Evolutionary conservation across 176 grass and related monocot species (phyloP), one percentile per base, ranked within the genome.

Genomic region (Rhynchospora breviuscula): DNA sequence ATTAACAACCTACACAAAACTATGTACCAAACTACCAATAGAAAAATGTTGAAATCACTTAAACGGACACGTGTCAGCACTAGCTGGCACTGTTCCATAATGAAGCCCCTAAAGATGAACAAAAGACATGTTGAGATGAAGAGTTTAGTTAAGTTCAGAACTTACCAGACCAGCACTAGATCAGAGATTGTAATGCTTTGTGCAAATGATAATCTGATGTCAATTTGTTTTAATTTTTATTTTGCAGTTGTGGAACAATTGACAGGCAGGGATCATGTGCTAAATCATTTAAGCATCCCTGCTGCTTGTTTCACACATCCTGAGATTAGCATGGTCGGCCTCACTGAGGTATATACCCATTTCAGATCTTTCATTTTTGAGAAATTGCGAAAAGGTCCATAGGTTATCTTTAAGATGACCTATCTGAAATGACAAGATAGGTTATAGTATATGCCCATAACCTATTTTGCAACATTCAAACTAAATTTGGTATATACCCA

Each of bases 271-370:
- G 87, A 91, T 78, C 87, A 98, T 84, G 88, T 98, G 52, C 86
- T 98, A 72, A 98, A 98, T 66, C 95, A 98, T 91, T 88, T 93
- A 86, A 98, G 95, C 76, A 86, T 98, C 67, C 92, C 95, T 9
- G 95, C 95, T 56, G 95, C 95, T 67, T 98, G 92, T 90, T 98
- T 98, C 84, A 98, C 95, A 48, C 95, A 98, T 86, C 92, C 95
- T 82, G 92, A 98, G 83, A 98, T 98, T 45, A 98, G 95, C 85
- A 98, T 98, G 95, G 92, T 98, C 91, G 95, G 95, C 22, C 74
- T 98, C 43, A 98, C 90, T 81, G 95, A 98, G 89, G 95, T 91
- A 91, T 84, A 57, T 80, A 56, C 14, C 31, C 25, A 33, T 56
- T 49, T 33, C 51, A 17, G 4, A 29, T 33, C 6, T 51, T 10